Evolutionary conservation across 2,329 filamentous ascomycete species (phyloP).

Genomic region (Clonostachys byssicola): DNA sequence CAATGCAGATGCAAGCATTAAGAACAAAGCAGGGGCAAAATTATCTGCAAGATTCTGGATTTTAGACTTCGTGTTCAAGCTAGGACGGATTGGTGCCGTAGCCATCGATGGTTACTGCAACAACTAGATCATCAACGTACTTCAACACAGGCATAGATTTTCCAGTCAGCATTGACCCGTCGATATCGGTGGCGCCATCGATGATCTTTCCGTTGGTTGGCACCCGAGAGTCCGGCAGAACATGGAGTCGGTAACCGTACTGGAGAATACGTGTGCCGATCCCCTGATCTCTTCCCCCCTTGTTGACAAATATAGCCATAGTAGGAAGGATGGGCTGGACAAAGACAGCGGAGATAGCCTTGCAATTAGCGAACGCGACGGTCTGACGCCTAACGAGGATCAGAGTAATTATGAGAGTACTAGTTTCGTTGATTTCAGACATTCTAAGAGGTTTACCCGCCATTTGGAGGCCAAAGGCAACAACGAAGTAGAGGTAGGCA

Average conservation of each 20-base stretch:
- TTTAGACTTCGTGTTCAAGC: constrained; percentile 49
- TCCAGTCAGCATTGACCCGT: constrained; percentile 64
- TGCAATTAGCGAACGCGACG: constrained; percentile 25
- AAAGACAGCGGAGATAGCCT: constrained; percentile 27
- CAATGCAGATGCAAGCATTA: constrained; percentile 39
- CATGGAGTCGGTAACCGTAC: constrained; percentile 49
- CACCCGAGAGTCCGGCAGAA: constrained; percentile 43
- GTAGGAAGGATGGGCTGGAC: constrained; percentile 38
- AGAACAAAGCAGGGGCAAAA: too few relatives aligned
- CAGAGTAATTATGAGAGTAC: constrained; percentile 33
- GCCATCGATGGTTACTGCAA: constrained; percentile 56
- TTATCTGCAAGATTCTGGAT: constrained; percentile 56
- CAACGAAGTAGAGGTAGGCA: constrained; percentile 37
- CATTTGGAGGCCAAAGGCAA: constrained; percentile 17
- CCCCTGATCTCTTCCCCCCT: constrained; percentile 20
- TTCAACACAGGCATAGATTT: constrained; percentile 52
- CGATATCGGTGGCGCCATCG: constrained; percentile 48
- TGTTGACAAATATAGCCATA: constrained; percentile 36
- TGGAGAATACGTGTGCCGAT: constrained; percentile 53
- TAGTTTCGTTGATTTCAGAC: constrained; percentile 31
- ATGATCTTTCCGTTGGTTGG: constrained; percentile 55
- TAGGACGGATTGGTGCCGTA: constrained; percentile 40
- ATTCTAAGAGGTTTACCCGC: constrained; percentile 5
- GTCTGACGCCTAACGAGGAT: constrained; percentile 30
- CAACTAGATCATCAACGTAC: constrained; percentile 34